Base-by-base conservation (phyloP, 2,329 filamentous ascomycete species). In the Huntiella moniliformis region DNA sequence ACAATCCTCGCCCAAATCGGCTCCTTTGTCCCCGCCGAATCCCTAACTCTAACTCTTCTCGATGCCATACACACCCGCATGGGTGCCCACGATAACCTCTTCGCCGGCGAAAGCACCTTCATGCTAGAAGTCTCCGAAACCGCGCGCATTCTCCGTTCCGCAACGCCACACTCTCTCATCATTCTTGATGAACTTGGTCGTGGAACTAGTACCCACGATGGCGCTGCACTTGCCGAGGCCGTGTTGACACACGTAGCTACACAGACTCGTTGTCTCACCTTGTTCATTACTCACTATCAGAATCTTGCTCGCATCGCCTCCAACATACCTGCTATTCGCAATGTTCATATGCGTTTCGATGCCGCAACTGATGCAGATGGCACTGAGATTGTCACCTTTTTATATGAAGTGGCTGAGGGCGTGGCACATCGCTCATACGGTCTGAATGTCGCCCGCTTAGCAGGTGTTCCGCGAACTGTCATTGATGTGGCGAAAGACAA, bases 261-360 rank as follows among this genome's bases (percentile, higher is more conserved):
- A 17, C 73, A 86, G 12, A 71, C 79, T 1, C 69, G 71, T 45
- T 84, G 84, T 51, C 68, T 95, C 40, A 93, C 85, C 4, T 68
- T 98, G 37, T 98, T 98, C 66, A 94, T 98, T 60, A 98, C 91
- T 3, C 91, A 98, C 63, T 98, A 98, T 60, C 91, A 98, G 63
- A 79, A 79, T 52, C 72, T 98, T 1, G 75, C 77, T 7, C 65
- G 67, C 40, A 70, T 93, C 51, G 79, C 78, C 7, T 71, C 77
- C 18, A 76, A 74, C 1, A 81, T 92, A 49, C 60, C 67, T 5
- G 68, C 61, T 1, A 79, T 95, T 54, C 76, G 71, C 54, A 96
- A 96, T 59, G 83, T 95, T 40, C 91, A 98, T 59, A 96, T 98
- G 88, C 75, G 74, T 44, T 98, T 98, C 61, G 76, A 72, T 3